Evolutionary conservation across 176 grass and related monocot species (phyloP).

Genomic region (Avena insularis): DNA sequence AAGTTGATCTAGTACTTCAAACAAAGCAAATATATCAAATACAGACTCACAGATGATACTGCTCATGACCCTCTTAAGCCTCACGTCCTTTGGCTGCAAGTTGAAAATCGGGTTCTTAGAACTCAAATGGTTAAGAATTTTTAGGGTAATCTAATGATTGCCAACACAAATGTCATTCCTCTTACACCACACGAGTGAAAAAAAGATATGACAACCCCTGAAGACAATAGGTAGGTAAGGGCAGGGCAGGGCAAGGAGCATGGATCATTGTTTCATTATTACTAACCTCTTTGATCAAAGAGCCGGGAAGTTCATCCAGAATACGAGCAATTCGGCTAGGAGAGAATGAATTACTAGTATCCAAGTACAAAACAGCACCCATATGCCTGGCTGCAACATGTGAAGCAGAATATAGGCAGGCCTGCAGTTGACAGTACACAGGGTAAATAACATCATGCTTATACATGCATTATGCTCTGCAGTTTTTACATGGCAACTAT

Average conservation of each 20-base stretch:
- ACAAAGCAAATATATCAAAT: conserved; percentile 93
- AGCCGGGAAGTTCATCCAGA: conserved; percentile 47
- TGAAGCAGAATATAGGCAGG: conserved; percentile 73
- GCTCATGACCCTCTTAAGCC: conserved; percentile 67
- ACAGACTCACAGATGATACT: conserved; percentile 70
- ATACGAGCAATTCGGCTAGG: conserved; percentile 57
- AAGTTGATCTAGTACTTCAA: conserved; percentile 70
- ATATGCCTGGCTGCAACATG: conserved; percentile 58
- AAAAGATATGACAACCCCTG: not conserved
- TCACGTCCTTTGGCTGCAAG: conserved; percentile 58
- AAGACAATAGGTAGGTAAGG: not conserved
- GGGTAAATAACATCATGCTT: not conserved
- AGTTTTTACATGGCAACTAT: not conserved
- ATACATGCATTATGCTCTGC: not conserved
- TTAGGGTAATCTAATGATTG: not conserved
- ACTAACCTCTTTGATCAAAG: conserved; percentile 51
- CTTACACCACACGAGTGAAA: conserved; percentile 4
- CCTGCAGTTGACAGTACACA: conserved; percentile 53
- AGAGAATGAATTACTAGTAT: conserved; percentile 92
- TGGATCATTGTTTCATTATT: not conserved
- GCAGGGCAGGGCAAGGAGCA: not conserved
- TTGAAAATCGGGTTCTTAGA: conserved; percentile 28
- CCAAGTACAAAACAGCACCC: conserved; percentile 74
- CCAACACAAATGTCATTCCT: conserved; percentile 14
- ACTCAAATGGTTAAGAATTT: conserved; percentile 10